Evolutionary conservation across 2,329 filamentous ascomycete genomes (phyloP).

Genomic region (Dryadomyces quercus-mongolicae): DNA sequence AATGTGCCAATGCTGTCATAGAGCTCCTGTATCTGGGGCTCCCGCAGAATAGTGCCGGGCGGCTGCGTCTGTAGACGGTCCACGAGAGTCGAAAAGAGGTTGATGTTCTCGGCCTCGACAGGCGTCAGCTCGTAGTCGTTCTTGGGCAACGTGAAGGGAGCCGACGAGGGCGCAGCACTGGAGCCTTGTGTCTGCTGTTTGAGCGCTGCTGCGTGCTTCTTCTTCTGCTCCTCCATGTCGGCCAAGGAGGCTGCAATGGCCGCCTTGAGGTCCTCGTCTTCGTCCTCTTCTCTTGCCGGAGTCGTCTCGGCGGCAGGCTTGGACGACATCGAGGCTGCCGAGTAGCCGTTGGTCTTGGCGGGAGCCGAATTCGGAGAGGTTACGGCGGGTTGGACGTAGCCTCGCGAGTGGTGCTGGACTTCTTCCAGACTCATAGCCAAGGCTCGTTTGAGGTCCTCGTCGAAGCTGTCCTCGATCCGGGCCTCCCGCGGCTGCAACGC

Average conservation of each 20-base stretch:
- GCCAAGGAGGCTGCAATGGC: conserved; percentile 90
- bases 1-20: conserved; percentile 95
- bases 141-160: conserved; percentile 56
- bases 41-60: conserved; percentile 87
- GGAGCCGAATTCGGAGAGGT: conserved; percentile 4
- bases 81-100: conserved; percentile 85
- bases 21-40: conserved; percentile 94
- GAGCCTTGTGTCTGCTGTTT: conserved; percentile 61
- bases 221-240: conserved; percentile 98
- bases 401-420: conserved; percentile 61
- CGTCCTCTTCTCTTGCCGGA: conserved; percentile 46
- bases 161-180: conserved; percentile 31
- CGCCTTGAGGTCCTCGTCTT: conserved; percentile 85
- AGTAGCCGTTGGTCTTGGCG: conserved; percentile 23
- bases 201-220: conserved; percentile 70
- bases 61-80: conserved; percentile 92
- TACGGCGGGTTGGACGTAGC: conserved; percentile 51
- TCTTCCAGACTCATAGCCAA: conserved; percentile 97
- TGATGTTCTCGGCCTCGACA: conserved; percentile 95
- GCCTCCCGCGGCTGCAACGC: conserved; percentile 84
- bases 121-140: conserved; percentile 91
- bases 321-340: conserved; percentile 13
- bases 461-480: conserved; percentile 79
- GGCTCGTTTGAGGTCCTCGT: conserved; percentile 87
- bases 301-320: neutral